Evolutionary conservation across 495 filamentous ascomycete species (phyloP).

Genomic region (Alectoria sarmentosa): DNA sequence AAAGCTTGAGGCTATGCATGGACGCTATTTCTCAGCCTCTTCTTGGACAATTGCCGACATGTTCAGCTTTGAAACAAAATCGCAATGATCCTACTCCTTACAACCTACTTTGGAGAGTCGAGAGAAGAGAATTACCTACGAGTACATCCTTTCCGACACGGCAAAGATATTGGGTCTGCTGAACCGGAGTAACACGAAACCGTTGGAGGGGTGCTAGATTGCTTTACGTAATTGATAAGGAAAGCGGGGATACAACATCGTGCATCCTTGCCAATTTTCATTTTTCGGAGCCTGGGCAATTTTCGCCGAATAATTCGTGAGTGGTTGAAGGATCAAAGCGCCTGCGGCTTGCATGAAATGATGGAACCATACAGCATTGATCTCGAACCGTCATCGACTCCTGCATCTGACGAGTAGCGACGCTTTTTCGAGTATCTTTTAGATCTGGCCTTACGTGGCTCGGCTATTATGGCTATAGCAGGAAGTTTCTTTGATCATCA

Average conservation of each 20-base stretch:
- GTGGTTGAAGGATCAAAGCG: background rate
- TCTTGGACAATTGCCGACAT: background rate
- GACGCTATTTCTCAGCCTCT: constrained; percentile 5
- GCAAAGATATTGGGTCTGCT: background rate
- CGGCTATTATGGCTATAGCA: background rate
- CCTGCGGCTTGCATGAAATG: background rate
- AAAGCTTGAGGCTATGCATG: constrained; percentile 6
- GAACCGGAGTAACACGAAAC: background rate
- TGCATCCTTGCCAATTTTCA: background rate
- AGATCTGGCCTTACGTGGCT: background rate
- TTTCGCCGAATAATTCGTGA: background rate
- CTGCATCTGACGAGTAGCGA: background rate
- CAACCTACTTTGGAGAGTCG: too few relatives aligned
- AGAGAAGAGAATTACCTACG: background rate
- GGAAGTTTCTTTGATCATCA: background rate
- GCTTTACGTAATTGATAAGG: constrained; percentile 9
- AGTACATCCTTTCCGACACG: background rate
- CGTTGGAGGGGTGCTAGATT: background rate
- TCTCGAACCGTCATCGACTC: background rate
- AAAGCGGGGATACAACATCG: background rate
- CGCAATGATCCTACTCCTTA: too few relatives aligned
- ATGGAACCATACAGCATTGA: background rate
- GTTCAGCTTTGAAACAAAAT: too few relatives aligned
- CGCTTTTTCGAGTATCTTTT: background rate
- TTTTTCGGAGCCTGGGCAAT: background rate